Evolutionary conservation across 208 protist species (phyloP).

Genomic region (Leishmania gerbilli): DNA sequence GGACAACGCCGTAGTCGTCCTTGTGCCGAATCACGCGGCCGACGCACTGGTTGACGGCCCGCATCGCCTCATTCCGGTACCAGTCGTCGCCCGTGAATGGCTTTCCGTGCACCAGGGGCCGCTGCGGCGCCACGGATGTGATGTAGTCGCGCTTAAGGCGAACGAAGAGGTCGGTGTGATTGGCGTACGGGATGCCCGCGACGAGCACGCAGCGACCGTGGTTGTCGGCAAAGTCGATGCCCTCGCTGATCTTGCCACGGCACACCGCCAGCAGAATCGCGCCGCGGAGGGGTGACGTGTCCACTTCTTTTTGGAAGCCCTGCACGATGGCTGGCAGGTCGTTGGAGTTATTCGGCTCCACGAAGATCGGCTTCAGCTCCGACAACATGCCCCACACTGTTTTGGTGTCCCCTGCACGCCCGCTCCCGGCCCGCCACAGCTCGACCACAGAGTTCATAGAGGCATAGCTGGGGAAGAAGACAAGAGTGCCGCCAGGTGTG

Average conservation of each 20-base stretch:
- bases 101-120: constrained; percentile 68
- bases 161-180: constrained; percentile 89
- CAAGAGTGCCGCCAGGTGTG: constrained; percentile 95
- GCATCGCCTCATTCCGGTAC: constrained; percentile 95
- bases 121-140: constrained; percentile 54
- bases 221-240: constrained; percentile 96
- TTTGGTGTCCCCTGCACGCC: constrained; percentile 31
- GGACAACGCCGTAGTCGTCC: constrained; percentile 95
- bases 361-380: constrained; percentile 85
- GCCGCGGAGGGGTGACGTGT: constrained; percentile 49
- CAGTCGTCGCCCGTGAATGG: constrained; percentile 93
- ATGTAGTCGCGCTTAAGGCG: constrained; percentile 84
- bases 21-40: constrained; percentile 97
- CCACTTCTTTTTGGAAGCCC: constrained; percentile 76
- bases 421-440: constrained; percentile 70
- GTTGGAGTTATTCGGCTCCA: constrained; percentile 65
- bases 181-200: constrained; percentile 94
- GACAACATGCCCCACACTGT: constrained; percentile 85
- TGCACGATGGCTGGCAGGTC: constrained; percentile 63
- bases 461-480: constrained; percentile 97
- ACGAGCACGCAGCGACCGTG: constrained; percentile 96
- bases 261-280: constrained; percentile 97
- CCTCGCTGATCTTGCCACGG: constrained; percentile 97
- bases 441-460: constrained; percentile 73
- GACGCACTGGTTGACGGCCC: constrained; percentile 97